A percentile compares a stretch with the other conserved stretches of the same genome.
Conservation (phyloP, 2,329 filamentous ascomycete genomes). For the Botrytis galanthina region DNA sequence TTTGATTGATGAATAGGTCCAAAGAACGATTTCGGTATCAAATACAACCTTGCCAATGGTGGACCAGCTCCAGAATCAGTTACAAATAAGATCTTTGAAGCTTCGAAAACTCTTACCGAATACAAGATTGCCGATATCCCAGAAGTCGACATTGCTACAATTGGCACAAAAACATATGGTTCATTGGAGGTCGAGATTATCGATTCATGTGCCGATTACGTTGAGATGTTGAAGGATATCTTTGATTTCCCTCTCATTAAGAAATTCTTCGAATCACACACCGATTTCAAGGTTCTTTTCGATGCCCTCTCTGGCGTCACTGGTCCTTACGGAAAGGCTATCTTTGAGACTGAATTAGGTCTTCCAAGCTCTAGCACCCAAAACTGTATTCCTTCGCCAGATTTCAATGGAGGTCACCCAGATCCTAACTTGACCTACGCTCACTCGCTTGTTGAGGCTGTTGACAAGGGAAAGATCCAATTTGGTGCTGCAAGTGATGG, state of each 20-base stretch:
- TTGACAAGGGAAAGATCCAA: slow-evolving; percentile 87
- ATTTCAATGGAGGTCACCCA: slow-evolving; percentile 96
- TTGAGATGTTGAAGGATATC: slow-evolving; percentile 94
- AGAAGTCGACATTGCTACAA: slow-evolving; percentile 76
- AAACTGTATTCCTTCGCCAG: slow-evolving; percentile 87
- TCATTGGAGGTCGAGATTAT: slow-evolving; percentile 90
- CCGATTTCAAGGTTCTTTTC: slow-evolving; percentile 95
- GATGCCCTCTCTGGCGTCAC: slow-evolving; percentile 94
- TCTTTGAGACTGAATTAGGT: slow-evolving; percentile 92
- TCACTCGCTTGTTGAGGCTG: slow-evolving; percentile 87
- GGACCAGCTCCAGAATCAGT: slow-evolving; percentile 93
- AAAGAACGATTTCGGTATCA: slow-evolving; percentile 96
- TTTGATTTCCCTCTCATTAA: slow-evolving; percentile 98
- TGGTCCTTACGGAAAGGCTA: slow-evolving; percentile 88
- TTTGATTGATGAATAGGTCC: slow-evolving; percentile 59
- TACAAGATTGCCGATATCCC: slow-evolving; percentile 92
- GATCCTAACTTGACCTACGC: slow-evolving; percentile 98
- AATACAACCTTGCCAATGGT: slow-evolving; percentile 97
- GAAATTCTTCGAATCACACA: slow-evolving; percentile 81
- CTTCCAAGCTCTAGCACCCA: slow-evolving; percentile 75
- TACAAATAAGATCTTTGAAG: slow-evolving; percentile 96
- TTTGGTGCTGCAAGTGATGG: slow-evolving; percentile 97
- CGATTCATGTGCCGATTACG: slow-evolving; percentile 88
- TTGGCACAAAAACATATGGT: slow-evolving; percentile 83
- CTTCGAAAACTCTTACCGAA: slow-evolving; percentile 81